phyloP scores from a whole-genome alignment of 345 rosid species.

The Hirschfeldia incana region DNA sequence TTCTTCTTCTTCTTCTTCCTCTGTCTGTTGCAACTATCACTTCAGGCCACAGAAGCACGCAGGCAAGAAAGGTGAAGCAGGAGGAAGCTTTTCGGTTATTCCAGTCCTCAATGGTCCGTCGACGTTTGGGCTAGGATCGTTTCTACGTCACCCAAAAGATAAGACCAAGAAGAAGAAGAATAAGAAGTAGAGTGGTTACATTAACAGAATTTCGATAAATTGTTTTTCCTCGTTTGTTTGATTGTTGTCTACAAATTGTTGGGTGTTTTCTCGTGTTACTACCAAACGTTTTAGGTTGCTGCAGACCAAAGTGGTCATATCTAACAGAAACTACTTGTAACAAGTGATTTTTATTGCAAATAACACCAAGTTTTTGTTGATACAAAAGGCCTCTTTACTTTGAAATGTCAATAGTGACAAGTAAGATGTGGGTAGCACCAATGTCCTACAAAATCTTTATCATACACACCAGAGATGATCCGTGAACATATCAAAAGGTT shows the following conservation, averaged over 20 bases:
- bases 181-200: constrained; percentile 15
- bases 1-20: constrained; percentile 21
- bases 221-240: background rate
- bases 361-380: constrained; percentile 4
- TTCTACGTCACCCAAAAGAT: constrained; percentile 32
- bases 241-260: background rate
- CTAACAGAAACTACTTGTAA: background rate
- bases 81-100: constrained; percentile 49
- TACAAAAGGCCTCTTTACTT: background rate
- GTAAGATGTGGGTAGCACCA: constrained; percentile 35
- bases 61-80: constrained; percentile 42
- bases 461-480: background rate
- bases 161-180: constrained; percentile 31
- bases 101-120: constrained; percentile 63
- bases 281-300: constrained; percentile 8
- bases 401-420: background rate
- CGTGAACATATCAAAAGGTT: background rate
- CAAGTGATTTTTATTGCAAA: background rate
- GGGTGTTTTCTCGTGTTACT: constrained; percentile 16
- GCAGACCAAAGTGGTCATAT: background rate
- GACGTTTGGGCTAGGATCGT: constrained; percentile 34
- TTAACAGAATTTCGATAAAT: background rate
- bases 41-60: constrained; percentile 49
- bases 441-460: background rate
- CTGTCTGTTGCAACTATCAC: constrained; percentile 40